These are phyloP conservation scores for Mycena alexandri DNA, from an alignment of 768 basidiomycete species.

Conservation along the genomic window DNA sequence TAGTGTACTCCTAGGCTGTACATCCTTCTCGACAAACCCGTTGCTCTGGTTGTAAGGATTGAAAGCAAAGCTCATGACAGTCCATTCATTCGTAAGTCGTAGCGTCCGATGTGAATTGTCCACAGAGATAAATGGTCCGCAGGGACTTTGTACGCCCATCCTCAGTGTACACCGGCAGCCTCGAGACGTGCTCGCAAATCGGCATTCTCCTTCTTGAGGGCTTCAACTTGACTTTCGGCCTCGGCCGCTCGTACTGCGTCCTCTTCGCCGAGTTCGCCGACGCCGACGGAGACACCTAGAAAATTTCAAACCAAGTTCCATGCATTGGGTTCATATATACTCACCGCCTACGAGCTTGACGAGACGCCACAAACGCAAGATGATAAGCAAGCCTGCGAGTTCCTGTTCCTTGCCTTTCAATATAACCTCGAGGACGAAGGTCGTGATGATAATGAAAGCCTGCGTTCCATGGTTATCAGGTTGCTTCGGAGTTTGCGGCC, in stretches of 20 bases:
- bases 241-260: conserved; percentile 61
- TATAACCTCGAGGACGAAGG: conserved; percentile 79
- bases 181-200: conserved; percentile 58
- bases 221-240: conserved; percentile 62
- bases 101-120: too few species aligned
- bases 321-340: conserved; percentile 2
- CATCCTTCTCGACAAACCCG: too few species aligned
- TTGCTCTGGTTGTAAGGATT: too few species aligned
- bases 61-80: too few species aligned
- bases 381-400: conserved; percentile 75
- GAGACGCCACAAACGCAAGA: conserved; percentile 85
- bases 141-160: too few species aligned
- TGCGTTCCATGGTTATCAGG: too few species aligned
- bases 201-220: conserved; percentile 65
- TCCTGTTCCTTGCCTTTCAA: conserved; percentile 79
- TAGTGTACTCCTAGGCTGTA: too few species aligned
- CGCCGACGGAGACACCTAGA: conserved; percentile 80
- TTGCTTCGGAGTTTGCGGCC: too few species aligned
- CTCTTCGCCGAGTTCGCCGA: conserved; percentile 77
- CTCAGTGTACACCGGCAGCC: conserved; percentile 26
- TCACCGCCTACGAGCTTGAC: conserved; percentile 76
- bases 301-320: neutral
- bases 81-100: too few species aligned
- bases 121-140: too few species aligned
- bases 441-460: conserved; percentile 74